phyloP scores from a whole-genome alignment of 1,139 yeast species.

The Nadsonia starkeyi-henricii region DNA sequence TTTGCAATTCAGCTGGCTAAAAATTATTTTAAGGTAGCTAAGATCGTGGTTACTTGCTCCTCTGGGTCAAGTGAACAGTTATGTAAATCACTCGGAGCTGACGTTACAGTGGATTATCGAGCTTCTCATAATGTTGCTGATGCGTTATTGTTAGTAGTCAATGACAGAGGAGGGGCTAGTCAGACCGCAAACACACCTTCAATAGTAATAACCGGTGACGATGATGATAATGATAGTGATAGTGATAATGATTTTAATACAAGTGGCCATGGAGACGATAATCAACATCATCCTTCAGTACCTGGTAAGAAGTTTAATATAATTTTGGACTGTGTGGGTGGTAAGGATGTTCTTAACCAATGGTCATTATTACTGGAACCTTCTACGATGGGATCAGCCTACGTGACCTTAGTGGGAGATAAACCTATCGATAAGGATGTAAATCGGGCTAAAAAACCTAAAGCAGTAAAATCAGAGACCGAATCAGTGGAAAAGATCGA shows the following conservation, averaged over 20 bases:
- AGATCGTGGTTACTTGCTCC: slow-evolving; percentile 36
- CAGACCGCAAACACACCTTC: too few relatives aligned
- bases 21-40: slow-evolving; percentile 27
- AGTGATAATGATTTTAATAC: too few relatives aligned
- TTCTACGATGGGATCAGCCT: slow-evolving; percentile 28
- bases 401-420: slow-evolving; percentile 42
- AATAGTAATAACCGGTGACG: too few relatives aligned
- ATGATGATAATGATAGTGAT: too few relatives aligned
- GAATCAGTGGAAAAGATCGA: too few relatives aligned
- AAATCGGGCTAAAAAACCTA: slow-evolving; percentile 1
- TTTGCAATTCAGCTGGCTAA: slow-evolving; percentile 45
- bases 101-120: slow-evolving; percentile 38
- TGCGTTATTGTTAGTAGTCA: slow-evolving; percentile 23
- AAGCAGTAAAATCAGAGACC: too few relatives aligned
- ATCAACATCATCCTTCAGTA: too few relatives aligned
- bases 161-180: neutral
- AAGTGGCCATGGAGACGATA: too few relatives aligned
- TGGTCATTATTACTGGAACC: slow-evolving; percentile 28
- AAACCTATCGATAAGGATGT: slow-evolving; percentile 18
- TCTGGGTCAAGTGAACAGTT: slow-evolving; percentile 25
- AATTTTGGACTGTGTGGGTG: slow-evolving; percentile 39
- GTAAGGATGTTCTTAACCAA: slow-evolving; percentile 21
- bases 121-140: slow-evolving; percentile 20
- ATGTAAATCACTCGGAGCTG: slow-evolving; percentile 39
- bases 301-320: slow-evolving; percentile 25